phyloP scores from a whole-genome alignment of 1,284 basidiomycete genomes.

The Ceratorhiza oryzae-sativae region DNA sequence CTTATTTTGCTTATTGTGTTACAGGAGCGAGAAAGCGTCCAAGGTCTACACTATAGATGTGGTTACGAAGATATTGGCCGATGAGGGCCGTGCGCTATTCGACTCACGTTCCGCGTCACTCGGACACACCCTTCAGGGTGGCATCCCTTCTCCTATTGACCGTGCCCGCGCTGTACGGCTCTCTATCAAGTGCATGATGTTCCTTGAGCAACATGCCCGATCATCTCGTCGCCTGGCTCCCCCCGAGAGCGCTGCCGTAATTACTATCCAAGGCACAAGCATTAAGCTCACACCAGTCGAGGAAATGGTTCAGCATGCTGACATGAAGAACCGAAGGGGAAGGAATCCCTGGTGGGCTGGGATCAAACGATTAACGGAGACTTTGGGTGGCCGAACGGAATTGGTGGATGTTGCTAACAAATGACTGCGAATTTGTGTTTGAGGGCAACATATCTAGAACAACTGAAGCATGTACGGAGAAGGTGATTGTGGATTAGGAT shows the following conservation, averaged over 20 bases:
- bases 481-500: not conserved
- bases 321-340: constrained; percentile 89
- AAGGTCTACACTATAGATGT: constrained; percentile 91
- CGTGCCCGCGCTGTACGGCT: constrained; percentile 90
- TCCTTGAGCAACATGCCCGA: constrained; percentile 84
- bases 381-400: constrained; percentile 56
- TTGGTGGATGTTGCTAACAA: constrained; percentile 11
- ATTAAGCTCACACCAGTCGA: constrained; percentile 84
- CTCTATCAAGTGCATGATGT: constrained; percentile 91
- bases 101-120: constrained; percentile 93
- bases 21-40: constrained; percentile 86
- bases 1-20: not conserved
- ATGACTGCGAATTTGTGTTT: not conserved
- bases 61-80: constrained; percentile 92
- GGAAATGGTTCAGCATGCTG: constrained; percentile 85
- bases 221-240: constrained; percentile 52
- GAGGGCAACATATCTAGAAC: not conserved
- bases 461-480: not conserved
- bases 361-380: constrained; percentile 73
- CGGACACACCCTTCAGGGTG: constrained; percentile 96
- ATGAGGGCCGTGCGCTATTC: constrained; percentile 91
- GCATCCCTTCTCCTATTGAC: constrained; percentile 92
- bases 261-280: constrained; percentile 84
- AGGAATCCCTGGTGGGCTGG: constrained; percentile 83
- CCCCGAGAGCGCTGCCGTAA: constrained; percentile 82